A percentile compares a stretch with the other conserved stretches of the same genome.
Evolutionary conservation across 140 eudicot genomes (phyloP).

Genomic region (Cichorium intybus): DNA sequence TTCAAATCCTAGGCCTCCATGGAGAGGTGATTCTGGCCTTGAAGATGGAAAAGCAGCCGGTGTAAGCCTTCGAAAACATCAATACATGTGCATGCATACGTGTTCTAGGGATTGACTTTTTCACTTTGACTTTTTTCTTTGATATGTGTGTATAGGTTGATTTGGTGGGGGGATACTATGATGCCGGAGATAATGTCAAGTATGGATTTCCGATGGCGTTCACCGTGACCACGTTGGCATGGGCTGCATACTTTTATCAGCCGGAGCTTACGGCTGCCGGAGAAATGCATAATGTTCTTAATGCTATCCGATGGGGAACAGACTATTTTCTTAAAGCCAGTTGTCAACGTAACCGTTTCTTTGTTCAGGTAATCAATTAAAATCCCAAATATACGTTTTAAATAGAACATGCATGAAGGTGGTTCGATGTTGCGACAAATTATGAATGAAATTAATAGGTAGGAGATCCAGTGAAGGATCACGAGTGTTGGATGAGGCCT

Average conservation of each 20-base stretch:
- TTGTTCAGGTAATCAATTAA: conserved; percentile 53
- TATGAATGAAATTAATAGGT: conserved; percentile 34
- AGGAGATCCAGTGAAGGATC: conserved; percentile 77
- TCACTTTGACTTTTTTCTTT: conserved; percentile 1
- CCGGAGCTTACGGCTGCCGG: conserved; percentile 54
- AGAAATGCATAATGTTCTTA: conserved; percentile 44
- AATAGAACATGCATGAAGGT: too few relatives aligned
- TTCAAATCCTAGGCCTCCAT: conserved; percentile 46
- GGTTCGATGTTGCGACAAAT: too few relatives aligned
- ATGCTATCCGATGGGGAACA: conserved; percentile 75
- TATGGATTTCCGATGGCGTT: conserved; percentile 91
- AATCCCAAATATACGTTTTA: not conserved
- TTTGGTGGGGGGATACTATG: conserved; percentile 89
- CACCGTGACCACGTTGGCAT: conserved; percentile 75
- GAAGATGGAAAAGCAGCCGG: conserved; percentile 65
- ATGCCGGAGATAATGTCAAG: conserved; percentile 93
- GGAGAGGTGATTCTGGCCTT: conserved; percentile 94
- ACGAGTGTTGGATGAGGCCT: conserved; percentile 75
- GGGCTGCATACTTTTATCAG: conserved; percentile 56
- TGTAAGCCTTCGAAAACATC: conserved; percentile 27
- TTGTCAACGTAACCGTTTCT: conserved; percentile 39
- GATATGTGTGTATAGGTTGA: conserved; percentile 54
- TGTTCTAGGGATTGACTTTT: not conserved
- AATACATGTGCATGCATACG: not conserved
- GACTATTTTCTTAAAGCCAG: conserved; percentile 73